phyloP scores from a whole-genome alignment of 179 eudicot species.

The Camellia oleifera region DNA sequence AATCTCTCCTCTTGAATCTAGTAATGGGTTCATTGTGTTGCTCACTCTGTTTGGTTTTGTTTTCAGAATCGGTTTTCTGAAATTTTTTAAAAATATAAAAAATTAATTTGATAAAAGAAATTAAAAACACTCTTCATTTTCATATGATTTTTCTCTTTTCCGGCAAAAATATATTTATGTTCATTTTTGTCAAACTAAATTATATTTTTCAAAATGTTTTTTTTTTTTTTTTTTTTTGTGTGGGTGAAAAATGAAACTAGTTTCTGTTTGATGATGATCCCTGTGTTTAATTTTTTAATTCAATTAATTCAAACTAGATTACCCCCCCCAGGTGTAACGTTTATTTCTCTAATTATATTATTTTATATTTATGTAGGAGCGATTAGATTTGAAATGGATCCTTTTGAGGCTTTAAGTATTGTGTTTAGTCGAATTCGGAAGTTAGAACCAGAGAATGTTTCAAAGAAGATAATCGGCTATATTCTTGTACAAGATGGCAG shows the following conservation, averaged over 20 bases:
- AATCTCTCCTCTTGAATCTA: not conserved
- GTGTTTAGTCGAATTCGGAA: slow-evolving; percentile 11
- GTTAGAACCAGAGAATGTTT: slow-evolving; percentile 11
- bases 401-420: slow-evolving; percentile 10
- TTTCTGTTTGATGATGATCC: not conserved
- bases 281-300: not conserved
- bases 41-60: too few relatives aligned
- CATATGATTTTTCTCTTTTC: not conserved
- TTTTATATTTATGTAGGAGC: not conserved
- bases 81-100: too few relatives aligned
- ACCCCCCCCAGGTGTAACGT: not conserved
- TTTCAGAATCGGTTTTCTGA: too few relatives aligned
- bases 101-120: too few relatives aligned
- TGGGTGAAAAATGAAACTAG: too few relatives aligned
- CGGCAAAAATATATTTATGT: not conserved
- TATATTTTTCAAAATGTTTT: not conserved
- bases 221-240: too few relatives aligned
- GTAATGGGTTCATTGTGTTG: too few relatives aligned
- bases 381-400: slow-evolving; percentile 4
- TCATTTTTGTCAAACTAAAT: not conserved
- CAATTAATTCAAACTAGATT: not conserved
- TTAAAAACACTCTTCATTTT: too few relatives aligned
- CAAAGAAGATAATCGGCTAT: not conserved
- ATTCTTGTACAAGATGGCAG: not conserved
- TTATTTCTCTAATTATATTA: not conserved